phyloP scores from a whole-genome alignment of 1,139 yeast genomes.

The Kurtzmaniella natalensis region DNA sequence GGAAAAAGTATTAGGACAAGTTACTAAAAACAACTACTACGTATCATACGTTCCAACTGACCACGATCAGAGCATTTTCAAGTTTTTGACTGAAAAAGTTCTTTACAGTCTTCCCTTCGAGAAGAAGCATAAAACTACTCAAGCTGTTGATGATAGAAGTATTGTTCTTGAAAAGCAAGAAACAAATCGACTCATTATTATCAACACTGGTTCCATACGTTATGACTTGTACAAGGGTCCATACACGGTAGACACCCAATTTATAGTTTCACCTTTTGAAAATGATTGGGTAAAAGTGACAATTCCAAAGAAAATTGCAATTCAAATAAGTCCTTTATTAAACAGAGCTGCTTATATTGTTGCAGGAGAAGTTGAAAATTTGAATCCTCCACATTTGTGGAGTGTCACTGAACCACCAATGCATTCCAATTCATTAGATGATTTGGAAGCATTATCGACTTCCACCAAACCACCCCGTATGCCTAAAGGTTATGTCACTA shows the following conservation, averaged over 20 bases:
- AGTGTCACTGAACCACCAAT: neutral
- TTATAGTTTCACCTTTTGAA: conserved; percentile 79
- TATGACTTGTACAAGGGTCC: conserved; percentile 86
- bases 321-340: conserved; percentile 41
- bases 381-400: conserved; percentile 2
- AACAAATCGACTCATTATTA: conserved; percentile 55
- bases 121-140: conserved; percentile 22
- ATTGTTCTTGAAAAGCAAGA: conserved; percentile 7
- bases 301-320: conserved; percentile 49
- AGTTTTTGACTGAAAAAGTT: conserved; percentile 55
- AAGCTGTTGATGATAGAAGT: no score
- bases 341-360: conserved; percentile 48
- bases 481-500: conserved; percentile 68
- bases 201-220: conserved; percentile 87
- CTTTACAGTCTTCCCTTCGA: conserved; percentile 47
- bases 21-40: conserved; percentile 55
- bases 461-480: conserved; percentile 11
- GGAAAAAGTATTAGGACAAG: conserved; percentile 57
- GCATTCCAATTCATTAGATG: neutral
- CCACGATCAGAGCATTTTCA: conserved; percentile 56
- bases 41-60: conserved; percentile 67
- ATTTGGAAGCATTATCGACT: neutral
- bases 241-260: conserved; percentile 77
- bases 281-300: conserved; percentile 69
- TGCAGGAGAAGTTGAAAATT: conserved; percentile 13